Base-by-base conservation (phyloP, 2,329 filamentous ascomycete genomes). In the Pseudonectria buxi region DNA sequence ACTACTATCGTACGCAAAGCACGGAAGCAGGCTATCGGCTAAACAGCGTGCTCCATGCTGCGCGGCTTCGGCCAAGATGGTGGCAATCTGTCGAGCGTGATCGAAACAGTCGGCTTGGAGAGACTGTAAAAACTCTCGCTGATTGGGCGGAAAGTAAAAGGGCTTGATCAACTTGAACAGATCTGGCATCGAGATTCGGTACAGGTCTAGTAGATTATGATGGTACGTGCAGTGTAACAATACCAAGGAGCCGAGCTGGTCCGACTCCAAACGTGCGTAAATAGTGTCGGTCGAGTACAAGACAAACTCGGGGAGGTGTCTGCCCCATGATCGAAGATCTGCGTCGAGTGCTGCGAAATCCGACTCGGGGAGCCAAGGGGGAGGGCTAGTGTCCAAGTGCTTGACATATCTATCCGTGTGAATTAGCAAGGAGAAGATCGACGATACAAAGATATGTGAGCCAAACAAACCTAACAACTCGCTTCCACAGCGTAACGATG, bases 181-280 rank as follows among this genome's bases (percentile, higher is more conserved):
- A 28, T 63, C 58, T 0, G 66, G 65, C 62, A 69, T 63, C 10
- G 64, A 62, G 35, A 69, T 60, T 18, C 66, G 63, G 46, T 68
- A 69, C 3, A 69, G 54, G 40, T 69, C 65, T 4, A 68, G 51
- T 26, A 65, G 58, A 30, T 64, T 67, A 44, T 68, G 64, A 29
- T 69, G 62, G 32, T 67, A 69, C 16, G 66, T 69, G 44, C 64
- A 68, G 44, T 68, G 66, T 7, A 69, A 56, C 4, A 68, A 44
- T 10, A 65, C 61, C 28, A 69, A 51, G 9, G 64, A 64, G 11
- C 66, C 66, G 1, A 69, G 57, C 42, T 69, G 65, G 25, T 65
- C 64, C 1, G 66, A 68, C 41, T 68, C 65, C 14, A 67, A 58
- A 10, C 65, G 63, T 3, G 64, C 64, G 39, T 68, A 69, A 24